A percentile compares a stretch with the other conserved stretches of the same genome.
Evolutionary conservation across 371 early-diverging fungal genomes (phyloP).

Genomic region (Mucor ambiguus): DNA sequence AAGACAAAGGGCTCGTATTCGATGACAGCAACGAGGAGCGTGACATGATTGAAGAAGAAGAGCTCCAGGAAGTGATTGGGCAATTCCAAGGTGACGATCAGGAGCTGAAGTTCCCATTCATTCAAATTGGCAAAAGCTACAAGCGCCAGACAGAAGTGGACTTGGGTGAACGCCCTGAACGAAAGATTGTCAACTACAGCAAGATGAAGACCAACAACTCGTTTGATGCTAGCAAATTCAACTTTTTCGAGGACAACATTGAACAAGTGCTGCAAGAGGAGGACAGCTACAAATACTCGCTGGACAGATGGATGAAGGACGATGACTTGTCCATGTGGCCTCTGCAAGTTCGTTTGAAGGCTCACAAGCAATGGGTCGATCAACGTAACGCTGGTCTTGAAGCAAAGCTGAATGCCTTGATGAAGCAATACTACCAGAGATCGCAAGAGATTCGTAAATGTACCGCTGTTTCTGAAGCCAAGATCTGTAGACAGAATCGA

Average conservation of each 20-base stretch:
- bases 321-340: slow-evolving; percentile 62
- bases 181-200: slow-evolving; percentile 43
- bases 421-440: slow-evolving; percentile 38
- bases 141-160: slow-evolving; percentile 15
- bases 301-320: slow-evolving; percentile 47
- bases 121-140: slow-evolving; percentile 44
- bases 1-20: slow-evolving; percentile 35
- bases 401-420: slow-evolving; percentile 31
- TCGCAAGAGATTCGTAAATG: slow-evolving; percentile 47
- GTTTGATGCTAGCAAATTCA: slow-evolving; percentile 19
- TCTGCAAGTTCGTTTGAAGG: slow-evolving; percentile 47
- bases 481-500: slow-evolving; percentile 47
- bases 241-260: slow-evolving; percentile 33
- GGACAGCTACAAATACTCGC: slow-evolving; percentile 17
- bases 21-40: slow-evolving; percentile 45
- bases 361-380: slow-evolving; percentile 62
- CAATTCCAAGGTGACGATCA: slow-evolving; percentile 47
- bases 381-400: slow-evolving; percentile 34
- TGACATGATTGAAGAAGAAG: slow-evolving; percentile 59
- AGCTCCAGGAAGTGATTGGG: slow-evolving; percentile 46
- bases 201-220: slow-evolving; percentile 19
- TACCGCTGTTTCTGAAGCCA: slow-evolving; percentile 42
- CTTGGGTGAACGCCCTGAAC: slow-evolving; percentile 18
- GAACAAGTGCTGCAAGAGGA: slow-evolving; percentile 12
- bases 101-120: slow-evolving; percentile 32